Conservation (phyloP, 257 asterid genomes). For the Eustoma russellianum region DNA sequence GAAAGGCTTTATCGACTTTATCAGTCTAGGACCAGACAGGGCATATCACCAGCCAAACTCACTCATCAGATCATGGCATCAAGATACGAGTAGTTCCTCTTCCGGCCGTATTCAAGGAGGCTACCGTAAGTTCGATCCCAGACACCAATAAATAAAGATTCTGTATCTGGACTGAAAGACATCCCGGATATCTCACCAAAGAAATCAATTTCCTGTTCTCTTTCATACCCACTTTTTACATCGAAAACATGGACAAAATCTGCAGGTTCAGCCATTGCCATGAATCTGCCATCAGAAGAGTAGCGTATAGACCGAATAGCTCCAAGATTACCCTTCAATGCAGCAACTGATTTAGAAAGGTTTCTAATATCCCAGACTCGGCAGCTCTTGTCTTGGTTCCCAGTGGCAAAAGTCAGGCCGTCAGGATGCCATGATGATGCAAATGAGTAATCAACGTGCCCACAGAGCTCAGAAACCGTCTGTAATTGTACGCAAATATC, state of each 20-base stretch:
- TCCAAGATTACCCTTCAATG: slow-evolving; percentile 80
- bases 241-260: slow-evolving; percentile 86
- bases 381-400: slow-evolving; percentile 93
- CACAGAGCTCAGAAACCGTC: slow-evolving; percentile 50
- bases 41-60: neutral
- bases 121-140: slow-evolving; percentile 94
- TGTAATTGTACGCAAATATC: slow-evolving; percentile 6
- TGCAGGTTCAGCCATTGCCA: slow-evolving; percentile 99
- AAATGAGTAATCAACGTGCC: slow-evolving; percentile 79
- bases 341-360: slow-evolving; percentile 46
- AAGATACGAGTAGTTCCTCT: slow-evolving; percentile 60
- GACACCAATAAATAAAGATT: slow-evolving; percentile 76
- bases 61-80: slow-evolving; percentile 31
- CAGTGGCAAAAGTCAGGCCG: slow-evolving; percentile 80
- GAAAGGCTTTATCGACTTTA: too few relatives aligned
- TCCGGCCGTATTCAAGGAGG: slow-evolving; percentile 74
- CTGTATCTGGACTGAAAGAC: slow-evolving; percentile 85
- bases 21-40: too few relatives aligned
- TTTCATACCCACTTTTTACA: slow-evolving; percentile 53
- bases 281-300: slow-evolving; percentile 75
- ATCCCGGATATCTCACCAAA: slow-evolving; percentile 93
- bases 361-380: slow-evolving; percentile 77
- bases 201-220: slow-evolving; percentile 88
- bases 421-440: slow-evolving; percentile 96
- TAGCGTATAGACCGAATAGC: slow-evolving; percentile 86